A percentile compares a stretch with the other conserved stretches of the same genome.
These are phyloP conservation scores for Heliocybe sulcata DNA, from an alignment of 1,284 basidiomycete species.

Conservation along the genomic window DNA sequence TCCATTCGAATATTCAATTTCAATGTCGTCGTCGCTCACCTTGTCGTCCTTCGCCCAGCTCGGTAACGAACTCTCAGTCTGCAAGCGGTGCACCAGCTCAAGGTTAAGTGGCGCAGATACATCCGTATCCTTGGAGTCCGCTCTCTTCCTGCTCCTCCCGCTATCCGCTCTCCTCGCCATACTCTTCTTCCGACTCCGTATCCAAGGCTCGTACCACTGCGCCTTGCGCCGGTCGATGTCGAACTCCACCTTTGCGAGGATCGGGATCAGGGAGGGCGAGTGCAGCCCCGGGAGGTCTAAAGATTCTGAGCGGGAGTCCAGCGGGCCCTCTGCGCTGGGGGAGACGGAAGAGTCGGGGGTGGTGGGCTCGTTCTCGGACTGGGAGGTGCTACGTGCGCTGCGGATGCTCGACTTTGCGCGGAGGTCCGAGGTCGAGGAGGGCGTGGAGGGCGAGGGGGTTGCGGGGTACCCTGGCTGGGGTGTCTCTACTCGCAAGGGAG, in stretches of 20 bases:
- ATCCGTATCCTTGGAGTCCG: slow-evolving; percentile 16
- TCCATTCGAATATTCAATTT: not conserved
- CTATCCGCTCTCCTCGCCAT: slow-evolving; percentile 47
- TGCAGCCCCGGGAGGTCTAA: slow-evolving; percentile 54
- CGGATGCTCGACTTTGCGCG: slow-evolving; percentile 13
- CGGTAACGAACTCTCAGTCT: slow-evolving; percentile 26
- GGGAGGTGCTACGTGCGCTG: slow-evolving; percentile 38
- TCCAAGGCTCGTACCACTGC: slow-evolving; percentile 79
- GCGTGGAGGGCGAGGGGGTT: slow-evolving; percentile 49
- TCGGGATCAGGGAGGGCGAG: slow-evolving; percentile 61
- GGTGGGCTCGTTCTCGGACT: slow-evolving; percentile 33
- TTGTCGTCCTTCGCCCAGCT: slow-evolving; percentile 15
- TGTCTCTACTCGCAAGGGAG: slow-evolving; percentile 29
- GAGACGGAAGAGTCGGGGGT: slow-evolving; percentile 48
- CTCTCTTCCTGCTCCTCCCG: slow-evolving; percentile 16
- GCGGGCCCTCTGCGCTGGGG: slow-evolving; percentile 10
- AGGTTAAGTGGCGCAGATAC: slow-evolving; percentile 36
- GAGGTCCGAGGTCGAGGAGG: slow-evolving; percentile 37
- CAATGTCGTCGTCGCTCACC: slow-evolving; percentile 7
- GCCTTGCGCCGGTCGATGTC: slow-evolving; percentile 73
- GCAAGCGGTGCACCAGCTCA: slow-evolving; percentile 41
- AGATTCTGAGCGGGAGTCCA: slow-evolving; percentile 31
- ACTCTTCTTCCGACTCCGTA: slow-evolving; percentile 52
- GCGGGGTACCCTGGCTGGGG: slow-evolving; percentile 27
- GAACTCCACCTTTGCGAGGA: slow-evolving; percentile 85